phyloP scores from a whole-genome alignment of 2,329 filamentous ascomycete genomes.

The Setomelanomma holmii region DNA sequence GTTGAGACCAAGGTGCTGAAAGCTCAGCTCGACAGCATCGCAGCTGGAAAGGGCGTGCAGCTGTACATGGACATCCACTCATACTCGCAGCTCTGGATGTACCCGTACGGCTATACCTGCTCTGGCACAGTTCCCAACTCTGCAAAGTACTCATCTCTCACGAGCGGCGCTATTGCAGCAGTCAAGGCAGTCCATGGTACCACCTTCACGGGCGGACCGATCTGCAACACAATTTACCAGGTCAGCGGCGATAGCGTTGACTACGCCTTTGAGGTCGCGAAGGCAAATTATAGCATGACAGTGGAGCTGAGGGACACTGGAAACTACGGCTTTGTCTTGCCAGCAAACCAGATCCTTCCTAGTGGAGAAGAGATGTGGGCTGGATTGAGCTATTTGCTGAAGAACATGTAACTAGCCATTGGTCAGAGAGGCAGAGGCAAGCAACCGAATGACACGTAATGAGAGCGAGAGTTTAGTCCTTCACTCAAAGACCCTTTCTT shows the following conservation, averaged over 20 bases:
- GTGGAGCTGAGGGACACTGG: constrained; percentile 60
- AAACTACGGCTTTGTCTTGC: constrained; percentile 58
- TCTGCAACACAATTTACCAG: constrained; percentile 68
- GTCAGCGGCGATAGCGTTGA: constrained; percentile 57
- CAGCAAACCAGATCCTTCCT: constrained; percentile 57
- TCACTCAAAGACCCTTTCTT: no score
- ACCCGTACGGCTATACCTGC: constrained; percentile 67
- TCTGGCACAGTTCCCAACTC: constrained; percentile 55
- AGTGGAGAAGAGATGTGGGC: constrained; percentile 57
- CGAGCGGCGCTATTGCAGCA: constrained; percentile 58
- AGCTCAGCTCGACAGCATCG: constrained; percentile 55
- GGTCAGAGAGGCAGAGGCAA: no score
- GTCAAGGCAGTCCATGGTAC: constrained; percentile 63
- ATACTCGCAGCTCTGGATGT: constrained; percentile 60
- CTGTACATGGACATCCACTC: constrained; percentile 72
- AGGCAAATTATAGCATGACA: constrained; percentile 56
- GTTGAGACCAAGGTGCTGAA: constrained; percentile 53
- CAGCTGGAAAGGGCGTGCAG: constrained; percentile 59
- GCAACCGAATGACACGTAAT: no score
- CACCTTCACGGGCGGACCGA: constrained; percentile 52
- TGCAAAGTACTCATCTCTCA: constrained; percentile 58
- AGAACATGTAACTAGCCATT: constrained; percentile 44
- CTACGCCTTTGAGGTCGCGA: constrained; percentile 52
- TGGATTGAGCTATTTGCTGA: constrained; percentile 44
- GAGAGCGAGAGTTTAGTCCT: no score